These are phyloP conservation scores for Lindgomyces ingoldianus DNA, from an alignment of 495 filamentous ascomycete species.

Conservation along the genomic window DNA sequence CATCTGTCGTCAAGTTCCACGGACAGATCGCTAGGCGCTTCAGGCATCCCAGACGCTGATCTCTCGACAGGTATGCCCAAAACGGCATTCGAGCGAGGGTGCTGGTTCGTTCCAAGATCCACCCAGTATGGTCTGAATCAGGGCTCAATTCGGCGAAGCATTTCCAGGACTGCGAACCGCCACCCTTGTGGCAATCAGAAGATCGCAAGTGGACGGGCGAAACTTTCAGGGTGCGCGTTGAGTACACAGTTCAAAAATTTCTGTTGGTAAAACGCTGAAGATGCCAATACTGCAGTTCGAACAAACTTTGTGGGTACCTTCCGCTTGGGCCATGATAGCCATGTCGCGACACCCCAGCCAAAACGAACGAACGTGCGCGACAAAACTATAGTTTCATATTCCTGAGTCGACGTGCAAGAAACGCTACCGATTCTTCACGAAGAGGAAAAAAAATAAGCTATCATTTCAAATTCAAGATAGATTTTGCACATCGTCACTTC, in stretches of 20 bases:
- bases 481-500: slow-evolving; percentile 10
- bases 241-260: not conserved
- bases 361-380: not conserved
- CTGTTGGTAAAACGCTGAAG: too few species aligned
- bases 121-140: not conserved
- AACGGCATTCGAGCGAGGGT: not conserved
- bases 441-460: not conserved
- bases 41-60: slow-evolving; percentile 17
- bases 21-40: slow-evolving; percentile 16
- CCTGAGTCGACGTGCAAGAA: slow-evolving; percentile 15
- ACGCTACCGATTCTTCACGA: not conserved
- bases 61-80: not conserved
- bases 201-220: not conserved
- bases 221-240: not conserved
- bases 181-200: not conserved
- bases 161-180: not conserved
- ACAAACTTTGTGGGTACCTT: not conserved
- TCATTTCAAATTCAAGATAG: slow-evolving; percentile 4
- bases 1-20: slow-evolving; percentile 1
- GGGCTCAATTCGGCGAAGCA: not conserved
- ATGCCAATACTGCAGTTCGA: not conserved
- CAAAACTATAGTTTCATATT: slow-evolving; percentile 29
- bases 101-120: not conserved
- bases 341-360: not conserved
- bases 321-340: not conserved